Percentiles rank a stretch among this genome's conserved stretches.
These are phyloP conservation scores for Prunus yedoensis DNA, from an alignment of 331 rosid genomes.

Conservation along the genomic window DNA sequence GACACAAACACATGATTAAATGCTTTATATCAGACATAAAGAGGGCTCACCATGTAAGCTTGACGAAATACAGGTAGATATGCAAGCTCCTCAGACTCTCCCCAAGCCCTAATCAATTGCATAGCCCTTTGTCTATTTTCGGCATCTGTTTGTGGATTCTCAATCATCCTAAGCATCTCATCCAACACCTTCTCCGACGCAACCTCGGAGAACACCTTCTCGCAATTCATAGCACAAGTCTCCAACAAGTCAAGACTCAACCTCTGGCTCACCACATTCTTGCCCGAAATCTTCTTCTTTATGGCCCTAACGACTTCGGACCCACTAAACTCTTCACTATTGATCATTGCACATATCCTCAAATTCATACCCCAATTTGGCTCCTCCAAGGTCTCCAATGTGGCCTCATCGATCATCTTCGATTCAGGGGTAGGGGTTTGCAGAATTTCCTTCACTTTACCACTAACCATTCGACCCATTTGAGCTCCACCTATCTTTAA, in stretches of 20 bases:
- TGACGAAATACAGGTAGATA: constrained; percentile 83
- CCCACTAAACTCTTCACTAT: constrained; percentile 54
- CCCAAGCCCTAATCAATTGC: constrained; percentile 81
- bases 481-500: constrained; percentile 61
- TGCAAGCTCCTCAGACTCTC: constrained; percentile 70
- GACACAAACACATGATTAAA: not conserved
- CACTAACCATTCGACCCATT: constrained; percentile 67
- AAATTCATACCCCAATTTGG: constrained; percentile 78
- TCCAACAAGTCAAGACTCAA: constrained; percentile 71
- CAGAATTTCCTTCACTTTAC: constrained; percentile 67
- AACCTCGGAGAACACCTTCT: constrained; percentile 75
- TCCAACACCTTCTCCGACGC: constrained; percentile 80
- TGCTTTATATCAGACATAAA: not conserved
- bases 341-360: constrained; percentile 70
- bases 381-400: constrained; percentile 53
- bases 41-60: constrained; percentile 54
- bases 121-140: constrained; percentile 44
- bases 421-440: constrained; percentile 69
- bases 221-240: constrained; percentile 68
- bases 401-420: constrained; percentile 77
- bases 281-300: constrained; percentile 53
- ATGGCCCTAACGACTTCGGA: constrained; percentile 62
- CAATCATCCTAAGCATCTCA: constrained; percentile 56
- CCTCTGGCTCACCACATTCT: constrained; percentile 45
- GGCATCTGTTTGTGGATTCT: constrained; percentile 36